Evolutionary conservation across 208 protist genomes (phyloP).

Genomic region (Herpetomonas tarakana): DNA sequence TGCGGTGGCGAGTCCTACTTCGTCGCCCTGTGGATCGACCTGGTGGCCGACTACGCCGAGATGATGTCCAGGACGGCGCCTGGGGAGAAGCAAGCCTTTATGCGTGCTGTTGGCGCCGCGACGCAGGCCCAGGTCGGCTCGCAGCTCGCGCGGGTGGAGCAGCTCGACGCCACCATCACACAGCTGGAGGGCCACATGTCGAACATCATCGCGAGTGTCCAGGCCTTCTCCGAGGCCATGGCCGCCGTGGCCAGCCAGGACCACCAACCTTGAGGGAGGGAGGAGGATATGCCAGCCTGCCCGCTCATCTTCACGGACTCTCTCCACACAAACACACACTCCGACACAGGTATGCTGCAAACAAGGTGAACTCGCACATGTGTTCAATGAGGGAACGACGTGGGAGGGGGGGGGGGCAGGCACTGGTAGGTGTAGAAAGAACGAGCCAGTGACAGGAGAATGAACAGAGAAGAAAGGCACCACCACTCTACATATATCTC

Average conservation of each 20-base stretch:
- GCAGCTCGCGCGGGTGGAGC: constrained; percentile 9
- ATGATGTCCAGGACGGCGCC: constrained; percentile 8
- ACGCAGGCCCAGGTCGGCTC: constrained; percentile 5
- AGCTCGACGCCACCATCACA: constrained; percentile 12
- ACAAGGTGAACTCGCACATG: too few species aligned
- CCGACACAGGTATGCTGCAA: too few species aligned
- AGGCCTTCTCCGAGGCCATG: not conserved
- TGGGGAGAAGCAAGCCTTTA: constrained; percentile 5
- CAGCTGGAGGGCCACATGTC: constrained; percentile 14
- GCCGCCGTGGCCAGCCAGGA: not conserved
- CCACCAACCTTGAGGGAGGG: not conserved
- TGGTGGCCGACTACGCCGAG: constrained; percentile 9
- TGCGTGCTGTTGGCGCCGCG: not conserved
- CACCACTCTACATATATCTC: too few species aligned
- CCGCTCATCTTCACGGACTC: too few species aligned
- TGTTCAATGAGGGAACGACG: too few species aligned
- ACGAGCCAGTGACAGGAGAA: too few species aligned
- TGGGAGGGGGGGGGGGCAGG: too few species aligned
- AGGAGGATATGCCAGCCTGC: not conserved
- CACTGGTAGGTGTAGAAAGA: too few species aligned
- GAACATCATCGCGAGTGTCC: not conserved
- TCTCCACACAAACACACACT: too few species aligned
- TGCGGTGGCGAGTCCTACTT: constrained; percentile 17
- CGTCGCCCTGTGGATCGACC: constrained; percentile 12
- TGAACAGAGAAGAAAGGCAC: too few species aligned